Evolutionary conservation across 768 basidiomycete species (phyloP).

Genomic region (Xerocomus spinulosus): DNA sequence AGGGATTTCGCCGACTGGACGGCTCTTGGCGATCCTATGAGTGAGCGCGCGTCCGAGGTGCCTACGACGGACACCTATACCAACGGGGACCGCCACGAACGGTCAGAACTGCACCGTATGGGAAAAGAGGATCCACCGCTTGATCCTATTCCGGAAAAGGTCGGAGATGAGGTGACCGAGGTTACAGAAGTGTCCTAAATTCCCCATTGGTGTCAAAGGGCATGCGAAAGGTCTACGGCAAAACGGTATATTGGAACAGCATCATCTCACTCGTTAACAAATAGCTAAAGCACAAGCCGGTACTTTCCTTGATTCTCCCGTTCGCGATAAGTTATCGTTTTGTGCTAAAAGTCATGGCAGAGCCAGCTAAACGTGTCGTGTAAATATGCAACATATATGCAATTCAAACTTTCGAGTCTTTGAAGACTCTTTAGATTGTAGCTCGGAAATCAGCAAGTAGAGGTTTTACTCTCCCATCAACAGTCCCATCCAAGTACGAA

Average conservation of each 20-base stretch:
- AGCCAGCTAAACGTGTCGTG: background rate
- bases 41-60: slow-evolving; percentile 2
- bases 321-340: background rate
- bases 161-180: background rate
- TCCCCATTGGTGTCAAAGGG: background rate
- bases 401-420: background rate
- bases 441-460: background rate
- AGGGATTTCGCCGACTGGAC: slow-evolving; percentile 60
- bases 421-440: background rate
- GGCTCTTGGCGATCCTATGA: slow-evolving; percentile 19
- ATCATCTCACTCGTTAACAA: background rate
- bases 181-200: background rate
- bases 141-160: slow-evolving; percentile 16
- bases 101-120: slow-evolving; percentile 23
- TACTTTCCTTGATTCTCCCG: background rate
- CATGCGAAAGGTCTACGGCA: background rate
- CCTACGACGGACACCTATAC: slow-evolving; percentile 10
- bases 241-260: background rate
- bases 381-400: slow-evolving; percentile 1
- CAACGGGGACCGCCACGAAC: slow-evolving; percentile 38
- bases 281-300: background rate
- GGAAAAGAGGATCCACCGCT: slow-evolving; percentile 15
- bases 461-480: slow-evolving; percentile 26
- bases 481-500: slow-evolving; percentile 80
- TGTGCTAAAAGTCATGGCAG: background rate